Evolutionary conservation across 441 rosid genomes (phyloP).

Genomic region (Iberis amara): DNA sequence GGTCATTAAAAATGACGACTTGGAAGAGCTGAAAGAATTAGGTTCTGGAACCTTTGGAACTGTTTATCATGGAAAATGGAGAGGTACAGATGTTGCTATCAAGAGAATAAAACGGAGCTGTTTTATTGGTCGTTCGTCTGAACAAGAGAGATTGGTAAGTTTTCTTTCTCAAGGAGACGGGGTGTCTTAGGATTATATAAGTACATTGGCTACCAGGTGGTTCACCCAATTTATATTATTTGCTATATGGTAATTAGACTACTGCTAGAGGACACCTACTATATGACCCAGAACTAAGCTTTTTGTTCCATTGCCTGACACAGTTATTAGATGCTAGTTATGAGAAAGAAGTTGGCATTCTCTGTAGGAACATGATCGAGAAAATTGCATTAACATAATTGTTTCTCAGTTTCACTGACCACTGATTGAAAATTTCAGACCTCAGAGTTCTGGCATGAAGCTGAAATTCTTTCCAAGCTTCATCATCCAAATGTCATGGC

Average conservation of each 20-base stretch:
- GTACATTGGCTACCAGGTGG: neutral
- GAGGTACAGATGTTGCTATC: constrained; percentile 72
- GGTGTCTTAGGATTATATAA: constrained; percentile 2
- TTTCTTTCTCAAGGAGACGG: constrained; percentile 5
- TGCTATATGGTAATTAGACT: constrained; percentile 17
- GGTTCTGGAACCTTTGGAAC: constrained; percentile 39
- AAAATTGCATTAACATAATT: constrained; percentile 11
- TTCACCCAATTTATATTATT: constrained; percentile 13
- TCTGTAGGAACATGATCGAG: neutral
- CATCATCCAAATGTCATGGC: constrained; percentile 79
- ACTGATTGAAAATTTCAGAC: constrained; percentile 36
- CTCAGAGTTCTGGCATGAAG: constrained; percentile 64
- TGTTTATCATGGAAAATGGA: constrained; percentile 72
- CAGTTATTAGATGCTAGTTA: constrained; percentile 14
- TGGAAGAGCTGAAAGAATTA: constrained; percentile 62
- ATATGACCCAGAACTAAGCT: constrained; percentile 11
- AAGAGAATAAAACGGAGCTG: constrained; percentile 67
- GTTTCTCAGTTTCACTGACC: constrained; percentile 19
- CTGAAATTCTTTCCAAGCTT: constrained; percentile 65
- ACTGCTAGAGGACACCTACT: constrained; percentile 11
- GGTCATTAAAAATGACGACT: constrained; percentile 66
- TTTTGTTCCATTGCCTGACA: constrained; percentile 19
- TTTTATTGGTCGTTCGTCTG: constrained; percentile 66
- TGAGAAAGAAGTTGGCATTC: constrained; percentile 15
- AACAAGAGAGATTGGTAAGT: constrained; percentile 48